phyloP scores from a whole-genome alignment of 2,329 filamentous ascomycete genomes.

The Ophiostoma sp. region DNA sequence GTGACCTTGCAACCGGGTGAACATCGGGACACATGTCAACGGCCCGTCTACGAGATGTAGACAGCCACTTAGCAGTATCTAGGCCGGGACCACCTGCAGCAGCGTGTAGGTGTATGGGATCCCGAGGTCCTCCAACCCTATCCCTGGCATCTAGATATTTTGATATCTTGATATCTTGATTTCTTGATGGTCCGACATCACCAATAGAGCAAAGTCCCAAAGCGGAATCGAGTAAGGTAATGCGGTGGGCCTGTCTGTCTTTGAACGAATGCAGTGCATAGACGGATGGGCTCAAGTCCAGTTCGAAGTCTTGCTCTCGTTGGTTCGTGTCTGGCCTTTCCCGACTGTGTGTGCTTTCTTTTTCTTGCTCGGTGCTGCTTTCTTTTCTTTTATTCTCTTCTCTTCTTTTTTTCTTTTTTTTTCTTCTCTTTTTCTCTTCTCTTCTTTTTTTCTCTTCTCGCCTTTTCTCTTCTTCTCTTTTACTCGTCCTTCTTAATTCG shows the following conservation, averaged over 20 bases:
- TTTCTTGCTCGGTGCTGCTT: neutral
- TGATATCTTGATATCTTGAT: neutral
- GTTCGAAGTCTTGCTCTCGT: neutral
- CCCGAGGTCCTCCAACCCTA: neutral
- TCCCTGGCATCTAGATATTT: no score
- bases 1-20: neutral
- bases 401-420: no score
- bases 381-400: neutral
- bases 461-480: no score
- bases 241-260: neutral
- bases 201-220: neutral
- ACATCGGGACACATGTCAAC: neutral
- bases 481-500: no score
- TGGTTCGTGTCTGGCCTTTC: neutral
- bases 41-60: neutral
- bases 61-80: neutral
- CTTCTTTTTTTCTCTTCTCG: no score
- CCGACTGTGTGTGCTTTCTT: neutral
- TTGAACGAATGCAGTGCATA: no score
- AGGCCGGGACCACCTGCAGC: neutral
- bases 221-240: neutral
- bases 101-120: neutral
- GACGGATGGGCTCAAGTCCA: no score
- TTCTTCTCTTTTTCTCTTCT: no score
- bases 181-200: neutral